Conservation (phyloP, 169 alveolate species). For the Plasmodium sp. region DNA sequence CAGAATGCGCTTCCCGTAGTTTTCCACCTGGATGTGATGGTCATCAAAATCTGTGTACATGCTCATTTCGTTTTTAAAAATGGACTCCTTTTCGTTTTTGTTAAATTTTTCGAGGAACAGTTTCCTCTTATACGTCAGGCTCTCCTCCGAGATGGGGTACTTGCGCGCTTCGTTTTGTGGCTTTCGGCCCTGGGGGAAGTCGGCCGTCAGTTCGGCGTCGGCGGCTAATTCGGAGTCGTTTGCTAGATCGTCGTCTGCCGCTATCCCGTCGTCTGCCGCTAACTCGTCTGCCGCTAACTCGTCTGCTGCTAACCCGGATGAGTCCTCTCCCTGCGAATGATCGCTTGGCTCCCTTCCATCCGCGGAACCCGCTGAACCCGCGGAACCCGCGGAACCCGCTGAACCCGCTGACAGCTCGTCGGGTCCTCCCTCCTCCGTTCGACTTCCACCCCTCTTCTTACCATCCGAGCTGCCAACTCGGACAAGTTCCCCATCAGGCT, state of each 20-base stretch:
- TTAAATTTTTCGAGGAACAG: constrained; percentile 19
- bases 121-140: constrained; percentile 61
- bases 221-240: background rate
- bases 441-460: background rate
- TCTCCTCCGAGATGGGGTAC: constrained; percentile 16
- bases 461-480: background rate
- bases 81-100: constrained; percentile 25
- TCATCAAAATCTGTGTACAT: constrained; percentile 63
- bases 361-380: background rate
- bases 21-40: constrained; percentile 36
- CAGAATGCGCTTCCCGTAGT: constrained; percentile 36
- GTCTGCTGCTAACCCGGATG: background rate
- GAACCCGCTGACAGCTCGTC: background rate
- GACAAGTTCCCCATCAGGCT: background rate
- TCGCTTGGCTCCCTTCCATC: background rate
- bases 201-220: background rate
- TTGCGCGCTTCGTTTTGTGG: background rate
- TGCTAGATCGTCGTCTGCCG: background rate
- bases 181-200: background rate
- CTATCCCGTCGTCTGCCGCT: background rate
- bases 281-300: too few relatives aligned
- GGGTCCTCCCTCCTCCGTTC: background rate
- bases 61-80: constrained; percentile 43
- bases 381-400: background rate
- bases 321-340: background rate